Percentiles rank a stretch among this genome's conserved stretches.
Evolutionary conservation across 1,284 basidiomycete genomes (phyloP).

Genomic region (Pseudozyma thailandica): DNA sequence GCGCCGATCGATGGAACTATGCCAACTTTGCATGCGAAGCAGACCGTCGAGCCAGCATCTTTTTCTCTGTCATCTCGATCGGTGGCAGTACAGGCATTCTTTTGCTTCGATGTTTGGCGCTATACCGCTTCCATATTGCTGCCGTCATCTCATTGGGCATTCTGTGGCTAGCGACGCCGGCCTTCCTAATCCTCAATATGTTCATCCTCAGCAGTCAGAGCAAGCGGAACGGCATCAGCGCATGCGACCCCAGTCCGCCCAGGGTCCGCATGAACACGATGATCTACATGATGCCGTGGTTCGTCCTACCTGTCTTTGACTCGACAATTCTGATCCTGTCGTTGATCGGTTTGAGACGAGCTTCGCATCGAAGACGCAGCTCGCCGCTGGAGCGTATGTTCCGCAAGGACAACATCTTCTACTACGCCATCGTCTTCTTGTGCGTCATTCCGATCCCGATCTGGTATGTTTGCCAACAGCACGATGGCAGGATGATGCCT

Average conservation of each 20-base stretch:
- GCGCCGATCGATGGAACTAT: slow-evolving; percentile 37
- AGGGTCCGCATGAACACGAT: slow-evolving; percentile 17
- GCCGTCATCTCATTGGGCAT: slow-evolving; percentile 35
- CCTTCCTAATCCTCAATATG: slow-evolving; percentile 41
- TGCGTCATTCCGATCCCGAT: slow-evolving; percentile 50
- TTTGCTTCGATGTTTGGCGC: slow-evolving; percentile 39
- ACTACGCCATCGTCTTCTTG: slow-evolving; percentile 44
- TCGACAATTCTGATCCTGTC: slow-evolving; percentile 42
- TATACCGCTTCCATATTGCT: slow-evolving; percentile 41
- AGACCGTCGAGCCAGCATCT: slow-evolving; percentile 33
- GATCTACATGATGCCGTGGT: slow-evolving; percentile 46
- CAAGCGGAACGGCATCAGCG: slow-evolving; percentile 41
- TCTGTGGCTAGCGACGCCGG: slow-evolving; percentile 43
- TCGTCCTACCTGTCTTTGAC: slow-evolving; percentile 50
- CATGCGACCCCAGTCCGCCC: slow-evolving; percentile 41
- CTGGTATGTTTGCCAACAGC: slow-evolving; percentile 34
- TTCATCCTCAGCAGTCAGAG: slow-evolving; percentile 35
- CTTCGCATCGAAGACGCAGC: slow-evolving; percentile 34
- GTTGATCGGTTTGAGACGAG: slow-evolving; percentile 37
- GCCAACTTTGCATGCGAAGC: slow-evolving; percentile 45
- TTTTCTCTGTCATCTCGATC: slow-evolving; percentile 43
- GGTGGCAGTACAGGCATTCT: slow-evolving; percentile 49
- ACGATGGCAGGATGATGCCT: slow-evolving; percentile 46
- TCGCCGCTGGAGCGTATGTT: slow-evolving; percentile 48
- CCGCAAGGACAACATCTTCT: slow-evolving; percentile 49